Conservation (phyloP, 2,329 filamentous ascomycete species). For the Dendrostoma leiphaemia region DNA sequence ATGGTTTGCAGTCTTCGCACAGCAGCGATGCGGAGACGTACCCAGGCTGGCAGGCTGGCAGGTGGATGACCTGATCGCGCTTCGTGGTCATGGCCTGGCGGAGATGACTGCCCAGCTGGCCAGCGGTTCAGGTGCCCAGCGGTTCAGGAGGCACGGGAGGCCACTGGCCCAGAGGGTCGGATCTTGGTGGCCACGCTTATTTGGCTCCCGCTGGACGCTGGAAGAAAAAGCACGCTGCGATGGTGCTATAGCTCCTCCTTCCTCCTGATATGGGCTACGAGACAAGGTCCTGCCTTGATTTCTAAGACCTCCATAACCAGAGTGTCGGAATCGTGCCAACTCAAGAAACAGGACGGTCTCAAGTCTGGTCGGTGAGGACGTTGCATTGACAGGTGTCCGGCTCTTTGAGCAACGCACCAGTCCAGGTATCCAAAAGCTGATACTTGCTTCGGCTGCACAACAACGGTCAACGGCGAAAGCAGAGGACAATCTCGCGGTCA, state of each 20-base stretch:
- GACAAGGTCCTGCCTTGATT: background rate
- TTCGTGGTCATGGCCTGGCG: too few relatives aligned
- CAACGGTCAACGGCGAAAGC: background rate
- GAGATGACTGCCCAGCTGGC: background rate
- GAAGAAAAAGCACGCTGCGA: background rate
- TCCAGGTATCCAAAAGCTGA: too few relatives aligned
- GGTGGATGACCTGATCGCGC: too few relatives aligned
- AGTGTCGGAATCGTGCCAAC: background rate
- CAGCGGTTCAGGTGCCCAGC: too few relatives aligned
- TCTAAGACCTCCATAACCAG: background rate
- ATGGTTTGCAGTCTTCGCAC: background rate
- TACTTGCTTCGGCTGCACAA: background rate
- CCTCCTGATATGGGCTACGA: background rate
- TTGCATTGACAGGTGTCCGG: background rate
- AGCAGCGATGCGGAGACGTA: too few relatives aligned
- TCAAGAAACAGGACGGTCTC: background rate
- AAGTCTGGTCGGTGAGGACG: background rate
- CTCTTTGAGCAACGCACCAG: background rate
- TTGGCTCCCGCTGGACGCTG: constrained; percentile 10
- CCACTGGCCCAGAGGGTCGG: background rate
- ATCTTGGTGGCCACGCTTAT: background rate
- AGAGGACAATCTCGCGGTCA: background rate
- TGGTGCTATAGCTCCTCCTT: background rate
- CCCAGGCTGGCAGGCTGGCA: too few relatives aligned
- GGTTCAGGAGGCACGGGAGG: too few relatives aligned